Evolutionary conservation across 1,284 basidiomycete genomes (phyloP).

Genomic region (Moesziomyces sp.): DNA sequence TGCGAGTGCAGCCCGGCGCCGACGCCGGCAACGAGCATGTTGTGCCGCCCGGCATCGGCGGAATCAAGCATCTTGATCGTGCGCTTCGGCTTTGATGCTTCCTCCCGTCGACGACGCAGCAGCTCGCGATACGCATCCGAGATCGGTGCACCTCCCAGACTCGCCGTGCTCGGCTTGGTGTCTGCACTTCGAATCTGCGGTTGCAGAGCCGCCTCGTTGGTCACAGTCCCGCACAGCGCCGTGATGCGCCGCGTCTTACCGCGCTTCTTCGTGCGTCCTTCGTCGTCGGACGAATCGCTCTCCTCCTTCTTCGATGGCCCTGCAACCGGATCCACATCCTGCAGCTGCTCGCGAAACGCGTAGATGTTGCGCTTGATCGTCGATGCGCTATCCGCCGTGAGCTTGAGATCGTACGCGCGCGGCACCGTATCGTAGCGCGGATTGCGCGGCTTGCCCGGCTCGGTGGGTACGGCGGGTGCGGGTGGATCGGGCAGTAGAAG

Average conservation of each 20-base stretch:
- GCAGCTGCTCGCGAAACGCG: constrained; percentile 58
- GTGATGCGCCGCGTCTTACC: constrained; percentile 39
- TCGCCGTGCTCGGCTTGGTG: constrained; percentile 18
- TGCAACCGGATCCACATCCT: constrained; percentile 25
- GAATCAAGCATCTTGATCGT: constrained; percentile 69
- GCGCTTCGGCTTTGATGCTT: constrained; percentile 69
- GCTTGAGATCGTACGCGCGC: constrained; percentile 58
- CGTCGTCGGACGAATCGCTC: constrained; percentile 22
- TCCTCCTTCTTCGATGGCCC: constrained; percentile 33
- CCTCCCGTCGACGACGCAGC: constrained; percentile 68
- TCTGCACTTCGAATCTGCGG: constrained; percentile 50
- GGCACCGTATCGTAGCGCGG: constrained; percentile 48
- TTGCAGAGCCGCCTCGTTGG: constrained; percentile 63
- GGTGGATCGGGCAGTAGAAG: constrained; percentile 59
- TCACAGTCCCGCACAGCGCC: constrained; percentile 55
- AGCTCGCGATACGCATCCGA: constrained; percentile 70
- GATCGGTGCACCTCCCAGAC: constrained; percentile 34
- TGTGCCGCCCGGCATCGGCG: constrained; percentile 65
- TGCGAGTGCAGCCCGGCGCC: constrained; percentile 40
- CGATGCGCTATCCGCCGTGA: constrained; percentile 52
- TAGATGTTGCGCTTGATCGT: constrained; percentile 57
- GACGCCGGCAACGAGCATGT: constrained; percentile 66
- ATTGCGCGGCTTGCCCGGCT: constrained; percentile 25
- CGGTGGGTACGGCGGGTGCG: constrained; percentile 44
- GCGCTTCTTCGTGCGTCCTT: constrained; percentile 21